Evolutionary conservation across 2,329 filamentous ascomycete genomes (phyloP), one percentile per base, ranked within the genome.

Genomic region (Fusarium globosum): DNA sequence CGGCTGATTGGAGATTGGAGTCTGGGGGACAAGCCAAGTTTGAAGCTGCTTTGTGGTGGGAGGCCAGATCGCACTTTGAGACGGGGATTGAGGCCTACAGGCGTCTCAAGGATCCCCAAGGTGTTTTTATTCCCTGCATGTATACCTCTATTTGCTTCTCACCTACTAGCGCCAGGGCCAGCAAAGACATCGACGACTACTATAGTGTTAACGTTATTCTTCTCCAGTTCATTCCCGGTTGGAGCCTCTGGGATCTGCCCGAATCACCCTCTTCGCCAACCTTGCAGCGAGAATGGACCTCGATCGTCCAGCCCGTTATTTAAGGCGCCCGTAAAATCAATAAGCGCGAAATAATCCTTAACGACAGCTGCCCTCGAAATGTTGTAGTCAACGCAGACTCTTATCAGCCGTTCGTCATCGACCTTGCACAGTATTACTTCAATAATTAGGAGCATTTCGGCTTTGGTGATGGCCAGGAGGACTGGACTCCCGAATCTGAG

Each of bases 231-330:
- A 28, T 28, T 15, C 20, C 26, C 8, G 18, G 45, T 0, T 15
- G 0, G 0, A 28, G 26, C 13, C 6, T 28, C 0, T 28, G 13
- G 10, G 18, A 48, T 48, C 13, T 46, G 12, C 13, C 45, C 8
- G 26, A 46, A 21, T 21, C 8, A 11, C 20, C 45, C 18, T 28
- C 20, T 0, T 11, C 20, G 6, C 45, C 20, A 7, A 28, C 13
- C 26, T 28, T 6, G 4, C 20, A 28, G 26, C 26, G 21, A 21
- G 13, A 28, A 48, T 48, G 13, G 45, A 21, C 26, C 26, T 48
- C 0, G 20, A 28, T 48, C 9, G 9, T 48, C 6, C 13, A 28
- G 9, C 26, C 13, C 9, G 26, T 4, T 11, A 4, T 21, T 15
- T 5, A 48, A 48, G 18, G 26, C 13, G 45, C 26, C 13, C 3